Evolutionary conservation across 2,329 filamentous ascomycete genomes (phyloP).

Genomic region (Blastomyces silverae): DNA sequence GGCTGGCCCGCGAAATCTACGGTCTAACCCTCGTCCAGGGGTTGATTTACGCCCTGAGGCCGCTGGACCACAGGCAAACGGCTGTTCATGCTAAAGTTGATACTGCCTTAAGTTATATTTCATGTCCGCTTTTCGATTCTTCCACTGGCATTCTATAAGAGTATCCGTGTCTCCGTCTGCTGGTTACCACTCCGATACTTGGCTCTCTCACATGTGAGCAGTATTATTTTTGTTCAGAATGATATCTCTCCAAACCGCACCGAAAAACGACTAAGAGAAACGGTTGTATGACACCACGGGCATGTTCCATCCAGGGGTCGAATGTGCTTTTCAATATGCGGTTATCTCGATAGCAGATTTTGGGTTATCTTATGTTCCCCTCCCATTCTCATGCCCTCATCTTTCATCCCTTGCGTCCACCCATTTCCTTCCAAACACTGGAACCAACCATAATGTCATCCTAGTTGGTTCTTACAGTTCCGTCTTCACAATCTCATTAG

Average conservation of each 20-base stretch:
- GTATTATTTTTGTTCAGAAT: not conserved
- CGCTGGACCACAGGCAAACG: conserved; percentile 53
- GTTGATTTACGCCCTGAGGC: conserved; percentile 61
- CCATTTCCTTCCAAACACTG: not conserved
- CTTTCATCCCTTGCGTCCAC: not conserved
- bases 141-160: conserved; percentile 1
- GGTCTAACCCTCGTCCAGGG: conserved; percentile 56
- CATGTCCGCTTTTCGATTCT: conserved; percentile 1
- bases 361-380: not conserved
- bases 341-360: conserved; percentile 9
- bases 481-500: conserved; percentile 15
- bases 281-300: too few species aligned
- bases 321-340: too few species aligned
- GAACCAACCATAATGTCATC: not conserved
- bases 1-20: conserved; percentile 79
- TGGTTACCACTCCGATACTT: not conserved
- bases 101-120: not conserved
- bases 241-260: not conserved
- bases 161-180: not conserved
- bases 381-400: not conserved
- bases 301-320: too few species aligned
- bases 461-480: not conserved
- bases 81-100: conserved; percentile 56
- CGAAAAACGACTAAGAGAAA: not conserved
- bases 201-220: not conserved